Base-by-base conservation (phyloP, 2,329 filamentous ascomycete genomes). In the Trichoderma semiorbis region DNA sequence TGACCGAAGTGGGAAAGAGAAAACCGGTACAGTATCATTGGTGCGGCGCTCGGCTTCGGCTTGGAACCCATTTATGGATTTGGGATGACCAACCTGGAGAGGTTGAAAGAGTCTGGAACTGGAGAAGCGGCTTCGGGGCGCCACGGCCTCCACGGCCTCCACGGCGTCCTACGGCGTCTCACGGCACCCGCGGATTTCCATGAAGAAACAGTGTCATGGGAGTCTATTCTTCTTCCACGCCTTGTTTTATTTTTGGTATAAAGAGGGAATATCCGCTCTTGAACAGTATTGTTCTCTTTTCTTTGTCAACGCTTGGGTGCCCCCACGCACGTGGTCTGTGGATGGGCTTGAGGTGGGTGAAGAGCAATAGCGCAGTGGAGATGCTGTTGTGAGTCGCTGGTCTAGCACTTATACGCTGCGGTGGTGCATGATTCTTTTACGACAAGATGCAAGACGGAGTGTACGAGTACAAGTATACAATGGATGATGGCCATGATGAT, bases 1-100 rank as follows among this genome's bases (percentile, higher is more conserved):
- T 43, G 39, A 43, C 39, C 2, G 18, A 43, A 43, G 39, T 0
- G 3, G 39, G 16, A 43, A 43, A 43, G 39, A 53, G 11, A 53
- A 39, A 32, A 16, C 34, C 34, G 34, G 34, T 36, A 1, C 34
- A 36, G 34, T 16, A 36, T 2, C 5, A 3, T 16, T n/a, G 34
- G 34, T 8, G 36, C 60, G 60, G 60, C 14, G 50, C 14, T 69
- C 65, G 65, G 65, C 65, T 69, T 69, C 65, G 65, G 65, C 26
- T 34, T 61, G 36, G 3, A 1, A 12, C 43, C 2, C 6, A 21
- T 21, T 50, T 50, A n/a, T 50, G 43, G 43, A 21, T 50, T 21
- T 50, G 43, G 43, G 43, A 53, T 53, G 47, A 50, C n/a, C 5
- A 50, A 50, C 43, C 43, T 21, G n/a, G 43, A 53, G 47, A 53